These are phyloP conservation scores for Sclerotinia spermophila DNA, from an alignment of 2,329 filamentous ascomycete species.

Conservation along the genomic window DNA sequence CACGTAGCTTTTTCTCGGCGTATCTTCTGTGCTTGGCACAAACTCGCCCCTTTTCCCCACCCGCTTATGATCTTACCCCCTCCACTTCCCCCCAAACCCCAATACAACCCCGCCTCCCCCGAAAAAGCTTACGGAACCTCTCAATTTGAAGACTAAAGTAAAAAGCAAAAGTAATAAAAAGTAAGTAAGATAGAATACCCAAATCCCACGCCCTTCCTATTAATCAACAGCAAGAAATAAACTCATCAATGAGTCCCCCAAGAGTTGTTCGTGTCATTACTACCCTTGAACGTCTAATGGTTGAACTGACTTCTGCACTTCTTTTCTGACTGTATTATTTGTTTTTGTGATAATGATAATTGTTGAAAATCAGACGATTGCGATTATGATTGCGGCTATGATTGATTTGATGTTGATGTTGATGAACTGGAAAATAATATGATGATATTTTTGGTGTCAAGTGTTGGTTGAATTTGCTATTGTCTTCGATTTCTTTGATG, in stretches of 20 bases:
- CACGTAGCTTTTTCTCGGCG: not conserved
- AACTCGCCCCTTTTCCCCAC: not conserved
- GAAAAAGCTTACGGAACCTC: not conserved
- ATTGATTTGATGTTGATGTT: not conserved
- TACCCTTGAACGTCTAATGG: conserved; percentile 10
- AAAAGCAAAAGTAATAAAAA: not conserved
- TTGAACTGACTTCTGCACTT: conserved; percentile 2
- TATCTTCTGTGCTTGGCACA: not conserved
- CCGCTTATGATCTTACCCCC: not conserved
- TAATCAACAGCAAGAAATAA: conserved; percentile 7
- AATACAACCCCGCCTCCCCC: not conserved
- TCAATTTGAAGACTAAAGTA: too few relatives aligned
- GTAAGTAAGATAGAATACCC: not conserved
- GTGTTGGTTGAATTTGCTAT: not conserved
- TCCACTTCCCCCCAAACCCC: not conserved
- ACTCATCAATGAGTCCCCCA: conserved; percentile 4
- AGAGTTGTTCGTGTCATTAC: conserved; percentile 13
- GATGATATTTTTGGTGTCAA: not conserved
- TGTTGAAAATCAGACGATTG: not conserved
- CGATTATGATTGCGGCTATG: not conserved
- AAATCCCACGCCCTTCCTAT: not conserved
- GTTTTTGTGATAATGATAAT: not conserved
- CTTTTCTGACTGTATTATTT: not conserved
- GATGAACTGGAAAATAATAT: not conserved
- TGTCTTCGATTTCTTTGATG: not conserved